These are phyloP conservation scores for Porogramme epimiltina DNA, from an alignment of 1,284 basidiomycete genomes.

Conservation along the genomic window DNA sequence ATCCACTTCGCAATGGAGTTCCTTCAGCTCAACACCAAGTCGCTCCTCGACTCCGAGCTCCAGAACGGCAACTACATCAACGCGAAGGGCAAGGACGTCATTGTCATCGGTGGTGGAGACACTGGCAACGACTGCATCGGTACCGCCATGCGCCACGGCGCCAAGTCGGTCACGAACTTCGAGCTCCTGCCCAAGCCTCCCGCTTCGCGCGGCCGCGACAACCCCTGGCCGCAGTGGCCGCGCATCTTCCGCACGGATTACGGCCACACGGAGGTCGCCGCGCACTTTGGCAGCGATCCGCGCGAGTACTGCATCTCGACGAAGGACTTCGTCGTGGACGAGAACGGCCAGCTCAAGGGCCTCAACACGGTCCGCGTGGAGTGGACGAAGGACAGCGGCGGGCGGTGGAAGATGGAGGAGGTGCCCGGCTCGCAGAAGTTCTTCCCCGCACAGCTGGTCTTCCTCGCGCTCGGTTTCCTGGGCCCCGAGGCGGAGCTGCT, in stretches of 20 bases:
- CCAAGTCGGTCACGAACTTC: slow-evolving; percentile 93
- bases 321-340: slow-evolving; percentile 88
- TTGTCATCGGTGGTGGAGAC: slow-evolving; percentile 95
- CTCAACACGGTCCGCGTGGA: slow-evolving; percentile 93
- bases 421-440: slow-evolving; percentile 90
- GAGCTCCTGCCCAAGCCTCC: slow-evolving; percentile 91
- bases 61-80: slow-evolving; percentile 78
- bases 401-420: slow-evolving; percentile 98
- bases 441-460: slow-evolving; percentile 90
- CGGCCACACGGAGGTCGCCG: slow-evolving; percentile 92
- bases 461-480: slow-evolving; percentile 96
- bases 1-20: slow-evolving; percentile 97
- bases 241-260: slow-evolving; percentile 94
- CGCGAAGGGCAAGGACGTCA: slow-evolving; percentile 90
- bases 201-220: slow-evolving; percentile 81
- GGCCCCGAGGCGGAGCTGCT: slow-evolving; percentile 85
- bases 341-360: slow-evolving; percentile 82
- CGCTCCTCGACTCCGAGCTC: slow-evolving; percentile 81
- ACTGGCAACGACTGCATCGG: slow-evolving; percentile 95
- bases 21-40: slow-evolving; percentile 89
- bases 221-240: slow-evolving; percentile 96
- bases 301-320: slow-evolving; percentile 95
- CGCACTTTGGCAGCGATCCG: slow-evolving; percentile 92
- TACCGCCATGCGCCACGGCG: slow-evolving; percentile 92
- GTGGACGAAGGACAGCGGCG: slow-evolving; percentile 92